phyloP scores from a whole-genome alignment of 306 rosid genomes.

The Prunus armeniaca region DNA sequence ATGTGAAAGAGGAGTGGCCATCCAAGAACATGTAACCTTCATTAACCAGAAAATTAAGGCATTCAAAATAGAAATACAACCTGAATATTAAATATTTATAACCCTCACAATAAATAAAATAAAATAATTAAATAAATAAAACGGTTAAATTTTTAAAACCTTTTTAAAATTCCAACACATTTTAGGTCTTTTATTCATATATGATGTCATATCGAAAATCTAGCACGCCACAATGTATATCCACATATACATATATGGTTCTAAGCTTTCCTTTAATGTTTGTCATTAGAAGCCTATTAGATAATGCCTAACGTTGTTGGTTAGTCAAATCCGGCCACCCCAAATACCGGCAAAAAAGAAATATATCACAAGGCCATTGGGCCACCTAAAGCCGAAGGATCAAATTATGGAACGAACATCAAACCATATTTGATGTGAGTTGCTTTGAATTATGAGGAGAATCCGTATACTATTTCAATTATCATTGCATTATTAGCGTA shows the following conservation, averaged over 20 bases:
- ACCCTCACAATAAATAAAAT: too few relatives aligned
- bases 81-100: too few relatives aligned
- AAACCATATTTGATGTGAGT: background rate
- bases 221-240: background rate
- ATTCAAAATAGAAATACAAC: too few relatives aligned
- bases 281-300: background rate
- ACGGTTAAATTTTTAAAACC: too few relatives aligned
- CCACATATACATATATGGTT: background rate
- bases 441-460: background rate
- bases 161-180: too few relatives aligned
- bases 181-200: background rate
- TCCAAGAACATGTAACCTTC: too few relatives aligned
- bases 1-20: too few relatives aligned
- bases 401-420: background rate
- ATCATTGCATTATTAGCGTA: background rate
- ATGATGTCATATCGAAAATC: background rate
- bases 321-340: slow-evolving; percentile 25
- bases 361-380: background rate
- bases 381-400: slow-evolving; percentile 13
- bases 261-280: background rate
- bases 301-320: slow-evolving; percentile 18
- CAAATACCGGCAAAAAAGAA: slow-evolving; percentile 10
- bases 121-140: too few relatives aligned
- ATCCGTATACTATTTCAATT: background rate
- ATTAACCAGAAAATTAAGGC: too few relatives aligned